Evolutionary conservation across 1,284 basidiomycete species (phyloP).

Genomic region (Phlebopus sp.): DNA sequence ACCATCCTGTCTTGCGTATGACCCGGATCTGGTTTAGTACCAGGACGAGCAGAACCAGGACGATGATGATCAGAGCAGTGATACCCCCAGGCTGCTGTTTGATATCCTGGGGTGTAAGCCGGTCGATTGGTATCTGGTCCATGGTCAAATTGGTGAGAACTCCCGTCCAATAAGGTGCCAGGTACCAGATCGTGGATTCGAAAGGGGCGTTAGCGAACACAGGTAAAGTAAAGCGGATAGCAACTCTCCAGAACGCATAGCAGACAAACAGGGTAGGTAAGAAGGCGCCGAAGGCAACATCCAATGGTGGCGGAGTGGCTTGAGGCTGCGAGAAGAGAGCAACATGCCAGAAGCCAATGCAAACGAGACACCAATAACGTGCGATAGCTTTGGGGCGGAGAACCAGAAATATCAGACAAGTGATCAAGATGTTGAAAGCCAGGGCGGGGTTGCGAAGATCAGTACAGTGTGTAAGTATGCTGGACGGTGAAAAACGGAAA

Average conservation of each 20-base stretch:
- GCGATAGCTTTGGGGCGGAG: constrained; percentile 72
- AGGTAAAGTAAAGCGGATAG: constrained; percentile 74
- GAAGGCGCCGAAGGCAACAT: constrained; percentile 72
- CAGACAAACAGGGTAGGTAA: constrained; percentile 77
- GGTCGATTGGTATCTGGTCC: constrained; percentile 70
- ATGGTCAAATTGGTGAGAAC: constrained; percentile 63
- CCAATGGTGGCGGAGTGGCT: constrained; percentile 63
- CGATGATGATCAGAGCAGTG: constrained; percentile 66
- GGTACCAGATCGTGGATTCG: constrained; percentile 72
- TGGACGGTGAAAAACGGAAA: constrained; percentile 46
- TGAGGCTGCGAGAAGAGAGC: constrained; percentile 78
- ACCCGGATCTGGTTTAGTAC: constrained; percentile 79
- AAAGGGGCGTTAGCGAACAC: constrained; percentile 66
- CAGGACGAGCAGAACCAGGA: constrained; percentile 58
- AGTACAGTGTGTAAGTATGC: constrained; percentile 57
- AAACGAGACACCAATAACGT: constrained; percentile 75
- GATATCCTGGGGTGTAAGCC: constrained; percentile 73
- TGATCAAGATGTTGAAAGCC: constrained; percentile 68
- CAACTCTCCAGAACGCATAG: constrained; percentile 78
- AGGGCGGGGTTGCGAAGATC: constrained; percentile 71
- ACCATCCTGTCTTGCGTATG: constrained; percentile 79
- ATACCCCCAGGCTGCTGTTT: constrained; percentile 67
- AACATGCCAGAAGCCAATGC: constrained; percentile 88
- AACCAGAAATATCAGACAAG: constrained; percentile 65
- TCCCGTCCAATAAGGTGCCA: constrained; percentile 82